Evolutionary conservation across 1,139 yeast species (phyloP), one percentile per base, ranked within the genome.

Genomic region (Suhomyces bokatorum): DNA sequence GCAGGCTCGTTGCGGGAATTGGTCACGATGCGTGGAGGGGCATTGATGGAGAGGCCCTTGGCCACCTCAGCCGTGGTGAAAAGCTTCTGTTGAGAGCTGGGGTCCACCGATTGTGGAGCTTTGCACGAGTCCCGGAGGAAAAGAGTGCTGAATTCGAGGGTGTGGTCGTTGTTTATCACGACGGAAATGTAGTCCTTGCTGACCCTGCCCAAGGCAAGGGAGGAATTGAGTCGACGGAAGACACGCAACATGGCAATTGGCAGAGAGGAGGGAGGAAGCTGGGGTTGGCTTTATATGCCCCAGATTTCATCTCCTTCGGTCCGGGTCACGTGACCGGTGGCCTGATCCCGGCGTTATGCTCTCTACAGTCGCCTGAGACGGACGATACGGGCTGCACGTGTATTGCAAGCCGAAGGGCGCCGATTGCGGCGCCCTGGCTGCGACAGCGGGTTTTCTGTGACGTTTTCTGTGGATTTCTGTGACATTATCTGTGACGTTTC

Each of bases 101-200:
- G 68, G 53, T 86, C 87, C 4, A 84, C 74, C 1, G 87, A 78
- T 12, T 57, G 62, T 0, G 67, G 56, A 3, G 80, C 67, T 4
- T 64, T 61, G 40, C 88, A 82, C 0, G 89, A 73, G 56, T 87
- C 95, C 50, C 95, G 69, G 32, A 87, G 67, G 55, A 86, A 85
- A 3, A 80, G 63, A 47, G 77, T 80, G 48, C 74, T 73, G 61
- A 75, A 83, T 29, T 72, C 66, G 16, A 77, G 72, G 0, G 63
- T 58, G 10, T 54, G 48, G 8, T 56, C 58, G 16, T 60, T 53
- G 41, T 56, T 53, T 31, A 66, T 46, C 5, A 45, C 42, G 2
- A 67, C 54, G 0, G 63, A 48, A 32, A 64, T 58, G 40, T 50
- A 56, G 12, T 59, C 53, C 35, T 60, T 49, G 46, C 58, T 51